Evolutionary conservation across 2,329 filamentous ascomycete genomes (phyloP).

Genomic region (Fusarium sp.): DNA sequence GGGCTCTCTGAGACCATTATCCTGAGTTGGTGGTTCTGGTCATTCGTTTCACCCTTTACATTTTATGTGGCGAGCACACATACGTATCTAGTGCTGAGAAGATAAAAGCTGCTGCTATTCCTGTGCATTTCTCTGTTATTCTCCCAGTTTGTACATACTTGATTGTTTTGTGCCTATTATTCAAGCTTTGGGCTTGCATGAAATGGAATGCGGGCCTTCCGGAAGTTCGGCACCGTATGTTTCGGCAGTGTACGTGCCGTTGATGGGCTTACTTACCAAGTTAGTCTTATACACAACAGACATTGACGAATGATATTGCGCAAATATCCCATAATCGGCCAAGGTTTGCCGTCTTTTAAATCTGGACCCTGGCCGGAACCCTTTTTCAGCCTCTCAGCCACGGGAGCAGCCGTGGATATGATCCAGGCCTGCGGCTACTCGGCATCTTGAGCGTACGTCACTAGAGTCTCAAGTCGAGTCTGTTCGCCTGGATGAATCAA

Average conservation of each 20-base stretch:
- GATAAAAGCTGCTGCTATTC: conserved; percentile 1
- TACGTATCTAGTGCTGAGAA: background rate
- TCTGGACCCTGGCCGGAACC: conserved; percentile 20
- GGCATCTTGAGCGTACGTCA: conserved; percentile 42
- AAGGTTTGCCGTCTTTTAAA: conserved; percentile 35
- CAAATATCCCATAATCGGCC: conserved; percentile 34
- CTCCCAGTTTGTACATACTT: background rate
- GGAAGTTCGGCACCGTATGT: conserved; percentile 49
- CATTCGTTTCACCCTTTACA: conserved; percentile 77
- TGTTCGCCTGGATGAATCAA: background rate
- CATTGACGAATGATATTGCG: conserved; percentile 34
- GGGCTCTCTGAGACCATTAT: conserved; percentile 74
- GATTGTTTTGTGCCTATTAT: background rate
- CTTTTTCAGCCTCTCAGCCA: conserved; percentile 15
- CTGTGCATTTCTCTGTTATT: background rate
- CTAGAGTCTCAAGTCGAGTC: conserved; percentile 9
- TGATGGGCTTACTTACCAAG: conserved; percentile 35
- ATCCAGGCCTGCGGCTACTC: conserved; percentile 32
- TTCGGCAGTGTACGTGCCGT: conserved; percentile 44
- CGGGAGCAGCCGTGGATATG: conserved; percentile 31
- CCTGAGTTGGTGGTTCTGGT: conserved; percentile 63
- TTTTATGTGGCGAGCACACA: conserved; percentile 40
- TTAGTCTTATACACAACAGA: background rate
- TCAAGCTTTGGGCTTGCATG: conserved; percentile 27
- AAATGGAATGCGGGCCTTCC: conserved; percentile 36